Base-by-base conservation (phyloP, 305 asterid genomes). In the Andrographis paniculata region DNA sequence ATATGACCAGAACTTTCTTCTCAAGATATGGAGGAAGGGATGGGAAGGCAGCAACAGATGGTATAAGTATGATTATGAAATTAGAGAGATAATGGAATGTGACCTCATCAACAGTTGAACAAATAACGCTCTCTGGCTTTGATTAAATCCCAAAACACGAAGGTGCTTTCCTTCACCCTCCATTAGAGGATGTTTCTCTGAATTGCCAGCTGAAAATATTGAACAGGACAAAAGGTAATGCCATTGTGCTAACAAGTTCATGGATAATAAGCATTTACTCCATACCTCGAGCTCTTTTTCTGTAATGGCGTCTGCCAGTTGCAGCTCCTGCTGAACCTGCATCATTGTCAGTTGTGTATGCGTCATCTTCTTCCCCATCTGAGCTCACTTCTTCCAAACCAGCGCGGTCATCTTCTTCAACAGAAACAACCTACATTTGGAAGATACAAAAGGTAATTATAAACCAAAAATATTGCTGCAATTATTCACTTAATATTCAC, bases 331-430 rank as follows among this genome's bases (percentile, higher is more conserved):
- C 38, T 24, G 84, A 46, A 70, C 69, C 74, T 47, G 81, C 61
- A 70, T 89, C 97, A n/a, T 77, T 78, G 68, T 82, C 97, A 27
- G 87, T 72, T 48, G 73, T 62, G 53, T 89, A 95, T 58, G 89
- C 97, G 64, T 89, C 95, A 66, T 89, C 95, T 60, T 89, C 97
- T 71, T 89, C 97, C 48, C 81, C 95, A 53, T 85, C 97, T 41
- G 94, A 79, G 69, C 95, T 85, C 58, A 80, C 93, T 62, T 89
- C 97, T 74, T 89, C 94, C 65, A 89, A 66, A 50, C 97, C 97
- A 71, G 95, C 95, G 70, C 85, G 91, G 66, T 85, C 95, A 58
- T 89, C 97, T 41, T 89, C 97, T 72, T 89, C 95, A 45, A 89
- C 91, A 53, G 95, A 79, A 42, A 84, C 87, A 94, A 89, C 85